Percentiles rank a stretch among this genome's conserved stretches.
Evolutionary conservation across 2,329 filamentous ascomycete species (phyloP).

Genomic region (Aspergillus vadensis): DNA sequence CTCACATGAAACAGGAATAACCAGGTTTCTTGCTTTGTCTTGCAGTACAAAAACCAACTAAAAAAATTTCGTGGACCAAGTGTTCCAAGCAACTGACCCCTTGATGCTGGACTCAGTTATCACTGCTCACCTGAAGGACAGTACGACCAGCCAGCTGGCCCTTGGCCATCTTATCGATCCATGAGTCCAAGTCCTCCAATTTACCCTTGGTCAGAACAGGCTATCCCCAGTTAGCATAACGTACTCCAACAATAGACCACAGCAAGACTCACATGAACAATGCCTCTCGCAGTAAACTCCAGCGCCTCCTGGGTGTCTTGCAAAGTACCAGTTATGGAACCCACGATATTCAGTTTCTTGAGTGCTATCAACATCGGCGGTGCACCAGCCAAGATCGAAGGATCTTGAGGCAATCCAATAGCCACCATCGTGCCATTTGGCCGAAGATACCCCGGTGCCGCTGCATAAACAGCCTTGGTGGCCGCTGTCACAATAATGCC

Average conservation of each 20-base stretch:
- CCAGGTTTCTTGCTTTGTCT: too few species aligned
- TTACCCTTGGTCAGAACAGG: conserved; percentile 12
- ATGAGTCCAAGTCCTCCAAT: conserved; percentile 13
- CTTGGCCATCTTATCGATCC: conserved; percentile 13
- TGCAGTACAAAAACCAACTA: too few species aligned
- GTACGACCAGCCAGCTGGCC: conserved; percentile 13
- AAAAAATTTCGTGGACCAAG: too few species aligned
- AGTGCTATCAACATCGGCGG: conserved; percentile 87
- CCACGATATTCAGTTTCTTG: conserved; percentile 87
- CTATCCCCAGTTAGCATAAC: conserved; percentile 3
- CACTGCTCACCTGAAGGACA: conserved; percentile 6
- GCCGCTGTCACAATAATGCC: conserved; percentile 85
- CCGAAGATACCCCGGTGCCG: conserved; percentile 83
- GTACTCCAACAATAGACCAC: neutral
- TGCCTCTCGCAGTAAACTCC: conserved; percentile 79
- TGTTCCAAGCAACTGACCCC: neutral
- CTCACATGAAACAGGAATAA: too few species aligned
- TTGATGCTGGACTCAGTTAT: neutral
- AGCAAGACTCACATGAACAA: conserved; percentile 10
- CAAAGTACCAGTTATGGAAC: conserved; percentile 89
- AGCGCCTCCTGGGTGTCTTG: conserved; percentile 84
- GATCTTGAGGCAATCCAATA: conserved; percentile 81
- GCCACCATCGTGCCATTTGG: conserved; percentile 79
- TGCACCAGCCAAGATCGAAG: conserved; percentile 66
- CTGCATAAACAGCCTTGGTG: conserved; percentile 88